Conservation (phyloP, 2,329 filamentous ascomycete species). For the Metarhizium brunneum region DNA sequence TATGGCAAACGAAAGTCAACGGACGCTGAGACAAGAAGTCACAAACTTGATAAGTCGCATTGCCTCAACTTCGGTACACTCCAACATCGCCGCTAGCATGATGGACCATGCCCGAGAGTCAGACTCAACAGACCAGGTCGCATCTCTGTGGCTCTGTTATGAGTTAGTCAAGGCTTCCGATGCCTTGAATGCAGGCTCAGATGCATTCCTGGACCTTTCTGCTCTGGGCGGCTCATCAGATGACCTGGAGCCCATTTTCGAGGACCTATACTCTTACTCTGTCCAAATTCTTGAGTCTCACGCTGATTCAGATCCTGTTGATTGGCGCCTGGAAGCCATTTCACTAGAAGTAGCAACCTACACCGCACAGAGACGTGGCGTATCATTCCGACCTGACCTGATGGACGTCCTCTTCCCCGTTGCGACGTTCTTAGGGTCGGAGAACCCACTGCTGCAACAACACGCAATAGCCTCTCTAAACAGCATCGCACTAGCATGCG, state of each 20-base stretch:
- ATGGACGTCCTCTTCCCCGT: constrained; percentile 88
- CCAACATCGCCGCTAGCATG: constrained; percentile 55
- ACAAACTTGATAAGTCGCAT: constrained; percentile 46
- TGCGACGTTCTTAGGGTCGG: constrained; percentile 76
- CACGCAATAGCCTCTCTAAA: constrained; percentile 83
- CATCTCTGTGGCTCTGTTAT: constrained; percentile 73
- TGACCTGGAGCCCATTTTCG: constrained; percentile 37
- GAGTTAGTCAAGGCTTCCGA: constrained; percentile 56
- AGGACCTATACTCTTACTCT: constrained; percentile 63
- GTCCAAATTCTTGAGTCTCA: constrained; percentile 50
- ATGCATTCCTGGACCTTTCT: constrained; percentile 55
- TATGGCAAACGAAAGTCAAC: constrained; percentile 56
- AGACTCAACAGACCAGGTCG: constrained; percentile 49
- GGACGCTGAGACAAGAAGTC: constrained; percentile 48
- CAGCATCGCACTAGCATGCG: constrained; percentile 64
- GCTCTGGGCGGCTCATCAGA: constrained; percentile 26
- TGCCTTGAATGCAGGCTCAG: constrained; percentile 42
- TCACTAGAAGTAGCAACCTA: constrained; percentile 74
- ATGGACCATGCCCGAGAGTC: constrained; percentile 52
- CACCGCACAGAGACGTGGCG: constrained; percentile 56
- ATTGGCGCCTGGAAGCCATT: constrained; percentile 70
- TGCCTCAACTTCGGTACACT: constrained; percentile 47
- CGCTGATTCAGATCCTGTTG: constrained; percentile 36
- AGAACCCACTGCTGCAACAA: constrained; percentile 55
- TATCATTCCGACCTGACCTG: constrained; percentile 71